Evolutionary conservation across 441 rosid genomes (phyloP).

Genomic region (Mallotus repandus): DNA sequence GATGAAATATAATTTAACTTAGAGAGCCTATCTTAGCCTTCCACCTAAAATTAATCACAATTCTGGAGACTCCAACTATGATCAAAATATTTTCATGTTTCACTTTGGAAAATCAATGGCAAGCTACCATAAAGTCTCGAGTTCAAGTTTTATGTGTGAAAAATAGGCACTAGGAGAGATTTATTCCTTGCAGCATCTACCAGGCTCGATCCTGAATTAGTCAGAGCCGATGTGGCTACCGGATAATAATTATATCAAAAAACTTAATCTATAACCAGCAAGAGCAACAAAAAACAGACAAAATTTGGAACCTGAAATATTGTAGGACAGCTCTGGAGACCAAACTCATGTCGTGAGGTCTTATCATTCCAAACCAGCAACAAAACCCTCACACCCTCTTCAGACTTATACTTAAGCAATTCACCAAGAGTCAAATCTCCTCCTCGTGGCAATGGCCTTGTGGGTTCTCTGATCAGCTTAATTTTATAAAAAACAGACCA

Average conservation of each 20-base stretch:
- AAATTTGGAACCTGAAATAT: neutral
- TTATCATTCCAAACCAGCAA: constrained; percentile 87
- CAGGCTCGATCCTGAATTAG: too few relatives aligned
- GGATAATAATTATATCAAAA: too few relatives aligned
- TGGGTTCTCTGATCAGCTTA: constrained; percentile 71
- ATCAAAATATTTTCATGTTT: neutral
- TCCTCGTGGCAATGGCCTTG: constrained; percentile 65
- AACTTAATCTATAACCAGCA: neutral
- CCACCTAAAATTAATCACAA: neutral
- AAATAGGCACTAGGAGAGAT: too few relatives aligned
- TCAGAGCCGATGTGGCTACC: too few relatives aligned
- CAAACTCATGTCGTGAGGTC: constrained; percentile 72
- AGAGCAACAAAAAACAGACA: neutral
- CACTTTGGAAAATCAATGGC: too few relatives aligned
- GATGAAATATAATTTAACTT: neutral
- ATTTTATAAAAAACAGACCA: constrained; percentile 86
- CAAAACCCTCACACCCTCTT: constrained; percentile 91
- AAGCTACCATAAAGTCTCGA: too few relatives aligned
- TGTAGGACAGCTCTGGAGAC: constrained; percentile 34
- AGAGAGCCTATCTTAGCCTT: neutral
- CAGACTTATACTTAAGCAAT: constrained; percentile 82
- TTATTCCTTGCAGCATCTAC: too few relatives aligned
- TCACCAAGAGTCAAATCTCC: constrained; percentile 88
- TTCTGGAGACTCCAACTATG: neutral
- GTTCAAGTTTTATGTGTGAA: too few relatives aligned